Evolutionary conservation across 2,329 filamentous ascomycete genomes (phyloP).

Genomic region (Fusarium denticulatum): DNA sequence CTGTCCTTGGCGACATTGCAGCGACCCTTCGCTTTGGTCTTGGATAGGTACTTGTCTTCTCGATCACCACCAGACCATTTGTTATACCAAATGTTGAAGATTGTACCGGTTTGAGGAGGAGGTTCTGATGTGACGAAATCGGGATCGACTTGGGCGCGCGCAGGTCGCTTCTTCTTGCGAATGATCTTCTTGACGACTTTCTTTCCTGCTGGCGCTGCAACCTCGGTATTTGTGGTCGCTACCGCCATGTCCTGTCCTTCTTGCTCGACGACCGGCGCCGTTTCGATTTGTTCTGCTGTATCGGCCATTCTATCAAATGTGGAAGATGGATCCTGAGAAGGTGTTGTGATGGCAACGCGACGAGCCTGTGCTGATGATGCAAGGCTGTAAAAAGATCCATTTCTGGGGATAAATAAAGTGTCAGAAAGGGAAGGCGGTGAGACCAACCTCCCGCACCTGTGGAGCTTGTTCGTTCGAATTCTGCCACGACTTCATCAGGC

Average conservation of each 20-base stretch:
- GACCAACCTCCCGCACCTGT: slow-evolving; percentile 15
- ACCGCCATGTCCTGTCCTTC: slow-evolving; percentile 48
- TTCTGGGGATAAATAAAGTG: slow-evolving; percentile 23
- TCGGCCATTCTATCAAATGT: slow-evolving; percentile 46
- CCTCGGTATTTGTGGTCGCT: slow-evolving; percentile 54
- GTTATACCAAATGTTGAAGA: slow-evolving; percentile 98
- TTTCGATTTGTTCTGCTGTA: slow-evolving; percentile 41
- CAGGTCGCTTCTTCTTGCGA: slow-evolving; percentile 88
- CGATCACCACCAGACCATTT: slow-evolving; percentile 97
- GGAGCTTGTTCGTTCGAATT: slow-evolving; percentile 32
- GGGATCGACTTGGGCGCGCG: slow-evolving; percentile 89
- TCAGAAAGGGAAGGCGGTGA: slow-evolving; percentile 46
- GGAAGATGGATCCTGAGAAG: slow-evolving; percentile 7
- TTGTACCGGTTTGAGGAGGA: slow-evolving; percentile 90
- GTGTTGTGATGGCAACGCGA: slow-evolving; percentile 38
- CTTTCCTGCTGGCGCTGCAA: slow-evolving; percentile 62
- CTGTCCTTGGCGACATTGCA: slow-evolving; percentile 86
- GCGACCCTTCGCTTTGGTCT: slow-evolving; percentile 82
- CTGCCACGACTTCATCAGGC: slow-evolving; percentile 43
- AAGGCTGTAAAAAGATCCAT: slow-evolving; percentile 41
- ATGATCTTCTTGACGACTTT: slow-evolving; percentile 86
- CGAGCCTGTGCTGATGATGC: slow-evolving; percentile 37
- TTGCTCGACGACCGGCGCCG: slow-evolving; percentile 41
- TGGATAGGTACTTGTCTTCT: slow-evolving; percentile 88
- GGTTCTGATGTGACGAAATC: slow-evolving; percentile 84